Base-by-base conservation (phyloP, 116 monocot species). In the Zostera marina region DNA sequence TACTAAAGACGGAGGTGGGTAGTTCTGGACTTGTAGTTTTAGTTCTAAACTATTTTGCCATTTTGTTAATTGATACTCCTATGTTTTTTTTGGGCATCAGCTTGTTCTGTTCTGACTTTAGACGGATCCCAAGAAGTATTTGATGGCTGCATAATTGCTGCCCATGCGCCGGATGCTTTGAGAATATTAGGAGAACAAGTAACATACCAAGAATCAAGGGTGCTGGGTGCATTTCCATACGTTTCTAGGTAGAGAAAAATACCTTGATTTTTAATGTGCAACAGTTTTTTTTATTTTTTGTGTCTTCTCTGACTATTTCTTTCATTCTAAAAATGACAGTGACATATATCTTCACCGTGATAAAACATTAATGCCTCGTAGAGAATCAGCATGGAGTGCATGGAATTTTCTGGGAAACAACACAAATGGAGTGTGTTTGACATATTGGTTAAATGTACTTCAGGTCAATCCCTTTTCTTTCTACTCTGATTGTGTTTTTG, bases 401-500 rank as follows among this genome's bases (percentile, higher is more conserved):
- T 98, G 96, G 90, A 98, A 98, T 72, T 90, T 98, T 70, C 78
- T 90, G 60, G 96, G 96, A 22, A 59, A 59, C 42, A 78, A 66
- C 23, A 70, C 83, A 64, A 59, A 42, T 55, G 82, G 90, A 40
- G 82, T 72, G 42, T 83, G 82, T 52, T 61, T 98, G 47, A 90
- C 96, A 54, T 98, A 98, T 69, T 98, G 89, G 89, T 71, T 98
- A 53, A 98, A 98, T 71, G 72, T 90, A 16, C 74, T 98, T 68
- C 96, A 98, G 96, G 96, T 98, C 41, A 56, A 20, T 21, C 42
- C 7, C 20, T 40, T 41, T 42, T 19, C 3, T 7, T 42, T 42
- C 17, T 42, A 10, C 13, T 40, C 4, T 19, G 11, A 42, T 42
- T 59, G 17, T 59, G 9, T 54, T 26, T 8, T 32, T 32, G 32